These are phyloP conservation scores for Grammothele lineata DNA, from an alignment of 768 basidiomycete species.

Conservation along the genomic window DNA sequence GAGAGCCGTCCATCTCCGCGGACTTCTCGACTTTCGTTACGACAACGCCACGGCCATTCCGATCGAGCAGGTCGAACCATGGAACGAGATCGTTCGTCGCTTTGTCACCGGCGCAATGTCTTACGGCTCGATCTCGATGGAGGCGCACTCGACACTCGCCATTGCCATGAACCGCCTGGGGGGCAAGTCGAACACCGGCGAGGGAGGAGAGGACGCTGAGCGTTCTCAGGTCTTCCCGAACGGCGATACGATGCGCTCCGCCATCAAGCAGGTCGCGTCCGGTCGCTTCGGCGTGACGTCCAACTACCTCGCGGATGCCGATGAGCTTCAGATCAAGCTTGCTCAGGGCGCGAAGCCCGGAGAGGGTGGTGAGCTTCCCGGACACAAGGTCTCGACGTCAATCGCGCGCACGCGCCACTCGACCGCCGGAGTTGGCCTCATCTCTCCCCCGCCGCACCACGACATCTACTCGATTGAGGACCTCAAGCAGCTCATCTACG, in stretches of 20 bases:
- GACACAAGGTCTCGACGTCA: slow-evolving; percentile 92
- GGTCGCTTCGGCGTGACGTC: slow-evolving; percentile 98
- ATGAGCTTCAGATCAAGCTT: slow-evolving; percentile 99
- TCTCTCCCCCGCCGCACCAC: slow-evolving; percentile 96
- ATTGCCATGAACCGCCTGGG: slow-evolving; percentile 98
- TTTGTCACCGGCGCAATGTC: slow-evolving; percentile 99
- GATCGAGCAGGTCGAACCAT: slow-evolving; percentile 97
- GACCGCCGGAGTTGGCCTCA: slow-evolving; percentile 95
- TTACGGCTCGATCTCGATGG: slow-evolving; percentile 99
- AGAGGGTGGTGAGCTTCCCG: slow-evolving; percentile 97
- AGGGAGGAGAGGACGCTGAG: slow-evolving; percentile 98
- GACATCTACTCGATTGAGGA: slow-evolving; percentile 99
- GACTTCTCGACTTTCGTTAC: slow-evolving; percentile 90
- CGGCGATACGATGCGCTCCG: slow-evolving; percentile 91
- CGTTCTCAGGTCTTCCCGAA: slow-evolving; percentile 74
- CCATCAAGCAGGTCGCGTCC: slow-evolving; percentile 93
- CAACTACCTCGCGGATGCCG: slow-evolving; percentile 95
- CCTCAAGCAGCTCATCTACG: slow-evolving; percentile 97
- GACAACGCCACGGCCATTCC: slow-evolving; percentile 83
- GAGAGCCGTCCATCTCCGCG: slow-evolving; percentile 82
- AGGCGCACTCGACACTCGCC: slow-evolving; percentile 95
- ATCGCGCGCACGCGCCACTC: slow-evolving; percentile 99
- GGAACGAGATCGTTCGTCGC: slow-evolving; percentile 97
- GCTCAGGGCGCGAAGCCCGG: slow-evolving; percentile 99
- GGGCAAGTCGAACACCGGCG: slow-evolving; percentile 98